A percentile compares a stretch with the other conserved stretches of the same genome.
Conservation (phyloP, 306 rosid genomes). For the Cyamopsis tetragonoloba region DNA sequence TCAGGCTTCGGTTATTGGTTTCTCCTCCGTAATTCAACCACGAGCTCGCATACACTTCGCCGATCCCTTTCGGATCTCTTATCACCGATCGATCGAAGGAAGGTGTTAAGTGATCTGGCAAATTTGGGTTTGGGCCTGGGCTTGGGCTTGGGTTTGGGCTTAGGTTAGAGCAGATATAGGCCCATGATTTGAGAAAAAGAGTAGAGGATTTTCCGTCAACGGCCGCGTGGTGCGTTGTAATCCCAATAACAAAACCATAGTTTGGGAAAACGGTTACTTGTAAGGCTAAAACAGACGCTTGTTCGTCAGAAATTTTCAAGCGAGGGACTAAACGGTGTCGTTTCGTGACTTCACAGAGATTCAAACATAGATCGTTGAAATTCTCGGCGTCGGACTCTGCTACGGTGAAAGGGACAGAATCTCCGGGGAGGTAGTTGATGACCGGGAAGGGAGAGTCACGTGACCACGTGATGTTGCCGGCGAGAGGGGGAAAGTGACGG, state of each 20-base stretch:
- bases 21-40: slow-evolving; percentile 18
- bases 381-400: slow-evolving; percentile 33
- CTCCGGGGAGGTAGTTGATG: slow-evolving; percentile 19
- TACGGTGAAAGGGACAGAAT: slow-evolving; percentile 23
- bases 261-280: slow-evolving; percentile 41
- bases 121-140: too few species aligned
- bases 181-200: slow-evolving; percentile 43
- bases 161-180: slow-evolving; percentile 26
- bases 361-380: slow-evolving; percentile 19
- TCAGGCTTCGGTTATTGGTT: slow-evolving; percentile 19
- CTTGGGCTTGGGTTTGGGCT: too few species aligned
- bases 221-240: slow-evolving; percentile 27
- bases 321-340: slow-evolving; percentile 21
- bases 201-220: slow-evolving; percentile 33
- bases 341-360: background rate
- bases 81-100: slow-evolving; percentile 37
- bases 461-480: slow-evolving; percentile 34
- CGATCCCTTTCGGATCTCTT: slow-evolving; percentile 31
- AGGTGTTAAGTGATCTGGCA: slow-evolving; percentile 41
- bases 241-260: slow-evolving; percentile 34
- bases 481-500: slow-evolving; percentile 23
- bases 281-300: slow-evolving; percentile 15
- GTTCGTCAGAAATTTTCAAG: background rate
- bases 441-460: slow-evolving; percentile 4
- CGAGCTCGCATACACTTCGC: background rate